Base-by-base conservation (phyloP, 78 protist species). In the Dictyostelium purpureum region DNA sequence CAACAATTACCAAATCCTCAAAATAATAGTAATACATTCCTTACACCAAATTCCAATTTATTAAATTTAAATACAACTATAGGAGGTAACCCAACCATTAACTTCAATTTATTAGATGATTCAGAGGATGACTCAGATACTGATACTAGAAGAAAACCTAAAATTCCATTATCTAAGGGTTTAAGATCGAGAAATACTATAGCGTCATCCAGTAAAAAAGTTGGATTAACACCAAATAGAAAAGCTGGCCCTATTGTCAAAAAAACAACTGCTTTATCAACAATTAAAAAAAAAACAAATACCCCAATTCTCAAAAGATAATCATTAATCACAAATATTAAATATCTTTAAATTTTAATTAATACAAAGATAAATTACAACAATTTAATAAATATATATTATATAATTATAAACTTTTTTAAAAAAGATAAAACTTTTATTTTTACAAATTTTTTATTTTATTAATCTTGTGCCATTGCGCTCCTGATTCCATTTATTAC, bases 401-500 rank as follows among this genome's bases (percentile, higher is more conserved):
- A 2, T 38, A 19, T 12, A 52, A 12, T 21, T 77, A n/a, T 40
- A 6, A 19, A 14, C n/a, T 9, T 77, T 2, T 38, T 21, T 49
- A 26, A 19, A 19, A 56, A 54, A 56, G 5, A n/a, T 45, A 77
- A 9, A 77, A 54, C 11, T 37, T 45, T n/a, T 16, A 6, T 54
- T 54, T 19, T 6, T n/a, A 54, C 24, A 19, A 54, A n/a, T n/a
- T 54, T 45, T 38, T 24, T 49, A 43, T 49, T 24, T 73, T 38
- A 3, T 37, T 24, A 43, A 28, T 82, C 77, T 9, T 51, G 31
- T 2, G 74, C 79, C 12, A 70, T 69, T 35, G 79, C 90, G 38
- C 45, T 77, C 56, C 80, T 69, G 10, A 82, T 52, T 19, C 90
- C 90, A 42, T 19, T 28, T 2, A 75, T 56, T 38, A 54, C 14